Conservation (phyloP, 83 land plant genomes). For the Picea abies region DNA sequence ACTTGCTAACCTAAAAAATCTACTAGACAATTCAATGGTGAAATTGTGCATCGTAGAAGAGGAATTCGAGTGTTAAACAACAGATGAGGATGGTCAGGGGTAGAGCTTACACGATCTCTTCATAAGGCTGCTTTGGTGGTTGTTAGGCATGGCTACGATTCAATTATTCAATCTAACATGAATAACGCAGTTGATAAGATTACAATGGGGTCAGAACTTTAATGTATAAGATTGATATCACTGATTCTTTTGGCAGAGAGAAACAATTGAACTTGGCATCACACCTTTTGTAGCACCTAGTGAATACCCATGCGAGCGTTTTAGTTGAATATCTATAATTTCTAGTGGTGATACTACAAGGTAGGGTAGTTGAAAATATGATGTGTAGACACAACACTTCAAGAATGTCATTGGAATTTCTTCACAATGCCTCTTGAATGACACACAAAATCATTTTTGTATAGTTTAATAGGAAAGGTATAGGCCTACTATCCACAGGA, state of each 20-base stretch:
- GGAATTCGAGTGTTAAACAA: conserved; percentile 18
- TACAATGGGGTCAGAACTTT: conserved; percentile 74
- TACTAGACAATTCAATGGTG: no score
- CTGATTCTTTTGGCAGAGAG: conserved; percentile 69
- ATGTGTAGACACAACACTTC: no score
- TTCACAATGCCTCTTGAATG: no score
- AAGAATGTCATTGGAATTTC: no score
- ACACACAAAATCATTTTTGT: no score
- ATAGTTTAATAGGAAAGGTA: no score
- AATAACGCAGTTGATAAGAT: conserved; percentile 89
- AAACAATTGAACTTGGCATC: conserved; percentile 80
- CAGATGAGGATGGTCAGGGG: conserved; percentile 90
- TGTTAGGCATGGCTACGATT: conserved; percentile 64
- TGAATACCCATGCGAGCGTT: conserved; percentile 73
- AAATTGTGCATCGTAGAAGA: no score
- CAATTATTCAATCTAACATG: conserved; percentile 1
- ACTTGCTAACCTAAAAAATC: no score
- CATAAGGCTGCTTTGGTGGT: conserved; percentile 93
- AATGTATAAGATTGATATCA: conserved; percentile 37
- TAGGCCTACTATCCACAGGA: no score
- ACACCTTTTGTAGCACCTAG: conserved; percentile 76
- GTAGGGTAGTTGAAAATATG: no score
- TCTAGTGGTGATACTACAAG: conserved; percentile 78
- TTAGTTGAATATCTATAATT: conserved; percentile 76
- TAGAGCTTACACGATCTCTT: conserved; percentile 82